phyloP scores from a whole-genome alignment of 177 flowering plant genomes.

The Tripterygium wilfordii region DNA sequence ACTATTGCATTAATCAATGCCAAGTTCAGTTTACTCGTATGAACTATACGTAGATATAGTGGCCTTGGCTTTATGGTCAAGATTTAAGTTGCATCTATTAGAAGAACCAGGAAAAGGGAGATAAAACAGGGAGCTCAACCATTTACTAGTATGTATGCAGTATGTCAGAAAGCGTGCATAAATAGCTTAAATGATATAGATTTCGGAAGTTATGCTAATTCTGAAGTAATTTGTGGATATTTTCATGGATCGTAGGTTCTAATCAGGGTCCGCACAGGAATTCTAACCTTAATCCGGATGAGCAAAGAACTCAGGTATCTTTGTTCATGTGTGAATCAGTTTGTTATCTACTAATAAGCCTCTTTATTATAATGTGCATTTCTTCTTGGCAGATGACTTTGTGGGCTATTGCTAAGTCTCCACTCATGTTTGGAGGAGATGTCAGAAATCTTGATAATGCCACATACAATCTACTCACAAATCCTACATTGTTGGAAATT shows the following conservation, averaged over 20 bases:
- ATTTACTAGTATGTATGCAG: too few species aligned
- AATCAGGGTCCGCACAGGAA: conserved; percentile 76
- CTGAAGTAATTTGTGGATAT: too few species aligned
- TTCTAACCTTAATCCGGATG: conserved; percentile 46
- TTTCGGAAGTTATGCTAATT: not conserved
- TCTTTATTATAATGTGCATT: too few species aligned
- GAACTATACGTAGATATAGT: too few species aligned
- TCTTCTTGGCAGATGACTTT: conserved; percentile 64
- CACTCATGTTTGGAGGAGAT: conserved; percentile 95
- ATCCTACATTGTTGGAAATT: conserved; percentile 73
- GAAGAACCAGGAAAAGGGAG: too few species aligned
- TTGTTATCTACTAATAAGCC: not conserved
- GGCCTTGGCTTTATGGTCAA: too few species aligned
- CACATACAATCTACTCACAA: conserved; percentile 61
- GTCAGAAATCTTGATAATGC: conserved; percentile 54
- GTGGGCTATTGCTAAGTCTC: conserved; percentile 92
- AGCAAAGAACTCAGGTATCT: conserved; percentile 86
- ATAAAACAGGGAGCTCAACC: too few species aligned
- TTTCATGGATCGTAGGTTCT: conserved; percentile 39
- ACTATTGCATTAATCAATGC: too few species aligned
- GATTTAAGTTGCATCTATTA: too few species aligned
- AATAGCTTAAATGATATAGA: too few species aligned
- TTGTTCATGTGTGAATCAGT: not conserved
- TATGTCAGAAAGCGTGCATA: too few species aligned
- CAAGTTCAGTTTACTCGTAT: too few species aligned